phyloP scores from a whole-genome alignment of 1,284 basidiomycete genomes.

The Boletus albobrunnescens region DNA sequence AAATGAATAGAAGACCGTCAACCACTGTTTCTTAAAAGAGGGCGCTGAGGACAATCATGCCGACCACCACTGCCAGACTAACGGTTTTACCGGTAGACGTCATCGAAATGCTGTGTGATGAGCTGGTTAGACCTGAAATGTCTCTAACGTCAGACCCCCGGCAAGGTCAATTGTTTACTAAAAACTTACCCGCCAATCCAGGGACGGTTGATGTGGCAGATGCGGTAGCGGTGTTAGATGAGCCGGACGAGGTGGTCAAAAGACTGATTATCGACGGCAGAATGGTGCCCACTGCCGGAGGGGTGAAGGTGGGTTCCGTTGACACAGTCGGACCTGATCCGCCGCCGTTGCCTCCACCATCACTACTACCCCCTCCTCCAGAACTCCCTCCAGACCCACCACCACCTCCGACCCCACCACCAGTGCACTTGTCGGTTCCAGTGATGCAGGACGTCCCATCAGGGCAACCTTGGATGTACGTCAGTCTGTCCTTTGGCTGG shows the following conservation, averaged over 20 bases:
- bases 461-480: constrained; percentile 16
- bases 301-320: not conserved
- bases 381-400: not conserved
- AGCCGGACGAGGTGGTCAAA: not conserved
- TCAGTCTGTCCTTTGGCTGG: constrained; percentile 1
- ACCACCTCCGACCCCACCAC: not conserved
- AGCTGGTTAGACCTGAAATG: not conserved
- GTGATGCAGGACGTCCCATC: constrained; percentile 8
- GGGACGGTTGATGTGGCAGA: not conserved
- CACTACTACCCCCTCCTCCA: not conserved
- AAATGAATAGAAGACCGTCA: not conserved
- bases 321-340: not conserved
- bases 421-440: constrained; percentile 5
- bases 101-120: constrained; percentile 8
- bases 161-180: not conserved
- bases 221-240: not conserved
- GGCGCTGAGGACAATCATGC: constrained; percentile 2
- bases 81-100: not conserved
- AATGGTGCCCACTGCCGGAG: not conserved
- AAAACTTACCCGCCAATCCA: constrained; percentile 9
- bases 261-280: no score
- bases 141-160: not conserved
- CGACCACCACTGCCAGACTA: constrained; percentile 9
- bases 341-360: not conserved
- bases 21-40: not conserved